Evolutionary conservation across 805 yeast species (phyloP).

Genomic region (Kazachstania kunashirensis): DNA sequence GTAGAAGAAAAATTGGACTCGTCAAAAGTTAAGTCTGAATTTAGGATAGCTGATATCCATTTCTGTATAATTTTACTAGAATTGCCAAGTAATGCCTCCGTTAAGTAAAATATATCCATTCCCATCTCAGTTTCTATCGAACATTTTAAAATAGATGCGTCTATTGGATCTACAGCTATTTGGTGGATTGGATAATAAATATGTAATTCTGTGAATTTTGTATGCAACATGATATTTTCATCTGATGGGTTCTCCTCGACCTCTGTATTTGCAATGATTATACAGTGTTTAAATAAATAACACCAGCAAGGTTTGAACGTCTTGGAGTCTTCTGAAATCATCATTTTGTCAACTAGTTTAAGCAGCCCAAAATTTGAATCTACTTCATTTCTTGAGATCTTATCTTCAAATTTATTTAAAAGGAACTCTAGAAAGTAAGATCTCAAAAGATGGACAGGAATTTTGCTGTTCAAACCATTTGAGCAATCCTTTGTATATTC

Average conservation of each 20-base stretch:
- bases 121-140: neutral
- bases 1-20: constrained; percentile 27
- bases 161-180: constrained; percentile 14
- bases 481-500: too few species aligned
- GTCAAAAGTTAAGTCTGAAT: constrained; percentile 26
- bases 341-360: constrained; percentile 30
- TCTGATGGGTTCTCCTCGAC: neutral
- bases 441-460: constrained; percentile 18
- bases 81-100: constrained; percentile 22
- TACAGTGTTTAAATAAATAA: constrained; percentile 27
- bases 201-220: constrained; percentile 9
- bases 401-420: constrained; percentile 11
- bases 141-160: constrained; percentile 19
- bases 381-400: constrained; percentile 19
- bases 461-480: neutral
- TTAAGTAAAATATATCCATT: constrained; percentile 10
- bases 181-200: constrained; percentile 9
- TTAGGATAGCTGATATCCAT: constrained; percentile 35
- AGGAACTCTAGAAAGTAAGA: constrained; percentile 19
- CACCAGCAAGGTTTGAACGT: constrained; percentile 25
- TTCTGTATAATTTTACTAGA: constrained; percentile 29
- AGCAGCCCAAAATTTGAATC: constrained; percentile 30
- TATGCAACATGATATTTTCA: constrained; percentile 5
- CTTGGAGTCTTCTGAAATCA: constrained; percentile 23
- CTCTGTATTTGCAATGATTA: constrained; percentile 12